Conservation (phyloP, 2,329 filamentous ascomycete genomes). For the Cladobotryum protrusum region DNA sequence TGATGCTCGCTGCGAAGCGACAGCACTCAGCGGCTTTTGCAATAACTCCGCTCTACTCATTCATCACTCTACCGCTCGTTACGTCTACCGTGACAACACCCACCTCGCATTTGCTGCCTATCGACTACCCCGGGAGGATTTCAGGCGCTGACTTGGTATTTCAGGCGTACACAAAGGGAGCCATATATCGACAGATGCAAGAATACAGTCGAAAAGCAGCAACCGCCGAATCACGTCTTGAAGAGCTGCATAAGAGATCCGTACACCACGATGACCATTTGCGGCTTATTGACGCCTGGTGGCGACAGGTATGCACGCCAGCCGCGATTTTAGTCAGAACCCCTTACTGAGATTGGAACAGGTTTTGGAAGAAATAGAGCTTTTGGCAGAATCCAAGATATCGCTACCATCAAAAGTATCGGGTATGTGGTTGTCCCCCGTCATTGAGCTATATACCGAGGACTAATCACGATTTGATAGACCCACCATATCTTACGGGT, state of each 20-base stretch:
- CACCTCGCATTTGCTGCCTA: conserved; percentile 3
- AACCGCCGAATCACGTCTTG: conserved; percentile 72
- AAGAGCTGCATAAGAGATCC: conserved; percentile 71
- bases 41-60: conserved; percentile 9
- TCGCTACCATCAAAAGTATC: conserved; percentile 17
- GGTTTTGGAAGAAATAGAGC: conserved; percentile 58
- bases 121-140: conserved; percentile 1
- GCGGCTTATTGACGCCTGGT: conserved; percentile 86
- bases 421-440: background rate
- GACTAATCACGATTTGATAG: conserved; percentile 28
- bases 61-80: conserved; percentile 10
- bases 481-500: conserved; percentile 49
- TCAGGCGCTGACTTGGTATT: conserved; percentile 12
- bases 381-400: conserved; percentile 48
- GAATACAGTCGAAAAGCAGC: conserved; percentile 91
- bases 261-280: conserved; percentile 89
- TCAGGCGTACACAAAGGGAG: conserved; percentile 63
- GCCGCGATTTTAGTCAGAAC: background rate
- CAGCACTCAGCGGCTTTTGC: conserved; percentile 23
- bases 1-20: conserved; percentile 28
- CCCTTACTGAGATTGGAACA: conserved; percentile 22
- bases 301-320: conserved; percentile 65
- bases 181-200: conserved; percentile 94
- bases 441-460: background rate
- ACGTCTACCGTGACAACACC: conserved; percentile 10